A percentile compares a stretch with the other conserved stretches of the same genome.
These are phyloP conservation scores for Colletotrichum tanaceti DNA, from an alignment of 2,329 filamentous ascomycete genomes.

Conservation along the genomic window DNA sequence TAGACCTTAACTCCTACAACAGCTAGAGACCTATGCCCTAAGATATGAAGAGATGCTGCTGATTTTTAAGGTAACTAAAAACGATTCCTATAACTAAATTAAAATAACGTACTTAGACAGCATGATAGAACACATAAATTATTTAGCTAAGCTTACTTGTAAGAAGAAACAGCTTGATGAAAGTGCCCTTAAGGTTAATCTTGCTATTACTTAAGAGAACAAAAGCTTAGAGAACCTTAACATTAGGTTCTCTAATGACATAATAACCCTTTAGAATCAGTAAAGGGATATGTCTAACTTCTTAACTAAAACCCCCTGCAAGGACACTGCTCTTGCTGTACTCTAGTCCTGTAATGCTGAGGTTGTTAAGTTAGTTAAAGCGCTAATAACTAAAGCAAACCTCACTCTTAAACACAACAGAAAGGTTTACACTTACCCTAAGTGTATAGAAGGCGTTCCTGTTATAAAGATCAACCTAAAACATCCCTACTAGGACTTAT, in stretches of 20 bases:
- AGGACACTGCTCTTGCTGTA: conserved; percentile 24
- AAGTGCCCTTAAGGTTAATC: conserved; percentile 16
- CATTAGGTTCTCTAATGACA: not conserved
- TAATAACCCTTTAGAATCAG: not conserved
- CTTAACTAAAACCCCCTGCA: conserved; percentile 13
- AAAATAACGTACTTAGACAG: conserved; percentile 15
- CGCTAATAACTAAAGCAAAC: conserved; percentile 54
- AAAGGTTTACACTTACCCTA: conserved; percentile 60
- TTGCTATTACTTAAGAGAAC: conserved; percentile 25
- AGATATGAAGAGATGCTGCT: conserved; percentile 33
- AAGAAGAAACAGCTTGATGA: conserved; percentile 30
- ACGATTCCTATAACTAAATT: conserved; percentile 14
- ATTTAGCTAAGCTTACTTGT: conserved; percentile 8
- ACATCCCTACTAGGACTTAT: conserved; percentile 67
- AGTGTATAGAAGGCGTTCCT: conserved; percentile 65
- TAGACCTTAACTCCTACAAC: conserved; percentile 22
- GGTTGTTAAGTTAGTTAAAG: not conserved
- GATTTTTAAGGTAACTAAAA: conserved; percentile 1
- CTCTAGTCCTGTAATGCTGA: conserved; percentile 3
- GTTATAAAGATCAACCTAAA: conserved; percentile 61
- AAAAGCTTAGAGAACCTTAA: conserved; percentile 16
- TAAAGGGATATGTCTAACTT: not conserved
- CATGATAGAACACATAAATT: not conserved
- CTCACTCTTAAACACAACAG: conserved; percentile 63
- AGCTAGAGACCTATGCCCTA: conserved; percentile 11